Evolutionary conservation across 768 basidiomycete genomes (phyloP), one percentile per base, ranked within the genome.

Genomic region (Amanita brunnescens): DNA sequence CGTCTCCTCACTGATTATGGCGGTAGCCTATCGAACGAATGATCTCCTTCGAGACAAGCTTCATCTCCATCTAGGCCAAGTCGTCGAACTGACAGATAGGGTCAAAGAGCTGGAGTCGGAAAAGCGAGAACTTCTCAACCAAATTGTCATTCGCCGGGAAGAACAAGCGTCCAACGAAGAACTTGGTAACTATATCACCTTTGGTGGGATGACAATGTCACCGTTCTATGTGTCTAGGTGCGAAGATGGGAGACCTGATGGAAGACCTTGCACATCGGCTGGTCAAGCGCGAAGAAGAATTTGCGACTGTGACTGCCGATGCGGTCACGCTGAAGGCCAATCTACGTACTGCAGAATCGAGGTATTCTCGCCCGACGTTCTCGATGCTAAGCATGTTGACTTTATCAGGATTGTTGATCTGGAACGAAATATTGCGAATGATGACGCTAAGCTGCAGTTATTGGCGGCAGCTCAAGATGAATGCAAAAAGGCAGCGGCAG

Each of bases 21-120:
- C n/a, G 51, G 2, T 34, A 73, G 70, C 71, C 3, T 61, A 65
- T 29, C 63, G 70, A 38, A 69, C 72, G 5, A 67, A 62, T 2
- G 71, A 72, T 37, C 58, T 74, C 3, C 60, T 72, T 1, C 65
- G 71, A 20, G 67, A 70, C 50, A 72, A 73, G 50, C 59, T 71
- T 0, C 63, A 69, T 40, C 55, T 65, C 42, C 59, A 67, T 14
- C 61, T 67, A 1, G 58, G 63, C 6, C 63, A 67, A 39, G 55
- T 72, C 0, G 67, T 66, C 1, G 68, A 70, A 14, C 42, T 65
- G 1, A 64, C 63, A 45, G 58, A 52, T 5, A 63, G 64, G 4
- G 55, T 71, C 16, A 60, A 58, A 10, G 71, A 71, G n/a, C 60
- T 74, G 0, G 72, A 73, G 54, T 53, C 51, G 2, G 65, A 65